Percentiles rank a stretch among this genome's conserved stretches.
These are phyloP conservation scores for Cladobotryum protrusum DNA, from an alignment of 2,329 filamentous ascomycete genomes.

Conservation along the genomic window DNA sequence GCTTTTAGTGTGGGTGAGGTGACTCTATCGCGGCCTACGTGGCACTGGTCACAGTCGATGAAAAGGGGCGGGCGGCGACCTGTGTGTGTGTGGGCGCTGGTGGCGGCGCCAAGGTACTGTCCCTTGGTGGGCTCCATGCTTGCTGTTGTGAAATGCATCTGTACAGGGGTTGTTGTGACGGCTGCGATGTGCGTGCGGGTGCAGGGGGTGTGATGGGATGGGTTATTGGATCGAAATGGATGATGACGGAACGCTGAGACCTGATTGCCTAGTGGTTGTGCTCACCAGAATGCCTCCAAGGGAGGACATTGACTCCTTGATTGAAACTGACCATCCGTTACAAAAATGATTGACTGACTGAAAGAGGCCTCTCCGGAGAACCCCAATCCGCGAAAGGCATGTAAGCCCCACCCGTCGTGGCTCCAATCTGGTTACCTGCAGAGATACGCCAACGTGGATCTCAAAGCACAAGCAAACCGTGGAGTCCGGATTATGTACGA, in stretches of 20 bases:
- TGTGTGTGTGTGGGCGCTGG: conserved; percentile 8
- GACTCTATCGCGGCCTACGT: conserved; percentile 10
- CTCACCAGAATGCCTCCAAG: background rate
- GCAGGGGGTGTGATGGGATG: conserved; percentile 11
- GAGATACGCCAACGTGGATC: background rate
- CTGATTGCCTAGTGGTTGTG: background rate
- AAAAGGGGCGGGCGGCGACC: conserved; percentile 12
- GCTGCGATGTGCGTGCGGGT: conserved; percentile 12
- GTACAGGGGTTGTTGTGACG: conserved; percentile 12
- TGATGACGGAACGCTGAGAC: conserved; percentile 5
- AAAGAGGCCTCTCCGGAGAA: no score
- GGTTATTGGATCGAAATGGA: conserved; percentile 9
- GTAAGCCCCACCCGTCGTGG: background rate
- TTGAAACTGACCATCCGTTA: no score
- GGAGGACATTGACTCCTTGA: no score
- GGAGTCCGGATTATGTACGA: background rate
- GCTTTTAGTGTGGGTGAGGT: no score
- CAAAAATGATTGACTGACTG: no score
- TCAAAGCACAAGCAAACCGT: background rate
- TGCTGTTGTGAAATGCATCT: conserved; percentile 11
- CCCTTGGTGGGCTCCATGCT: conserved; percentile 1
- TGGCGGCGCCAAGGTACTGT: conserved; percentile 11
- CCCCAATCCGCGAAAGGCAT: no score
- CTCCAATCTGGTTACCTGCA: background rate
- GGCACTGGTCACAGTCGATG: conserved; percentile 13